These are phyloP conservation scores for Corymbia maculata DNA, from an alignment of 345 rosid genomes.

Conservation along the genomic window DNA sequence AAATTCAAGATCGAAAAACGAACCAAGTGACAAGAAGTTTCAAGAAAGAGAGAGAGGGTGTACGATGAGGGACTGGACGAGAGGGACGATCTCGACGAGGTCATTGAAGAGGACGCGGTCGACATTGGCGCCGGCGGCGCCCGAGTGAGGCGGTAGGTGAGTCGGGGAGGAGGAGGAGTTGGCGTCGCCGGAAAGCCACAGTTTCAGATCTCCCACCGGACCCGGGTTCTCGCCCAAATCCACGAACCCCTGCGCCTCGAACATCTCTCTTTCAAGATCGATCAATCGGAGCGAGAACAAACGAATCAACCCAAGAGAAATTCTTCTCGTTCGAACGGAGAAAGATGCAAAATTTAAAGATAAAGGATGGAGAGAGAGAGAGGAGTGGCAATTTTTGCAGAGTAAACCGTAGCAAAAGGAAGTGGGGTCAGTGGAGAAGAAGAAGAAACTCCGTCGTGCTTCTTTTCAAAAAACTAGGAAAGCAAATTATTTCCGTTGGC, in stretches of 20 bases:
- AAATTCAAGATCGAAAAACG: neutral
- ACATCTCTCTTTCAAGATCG: conserved; percentile 19
- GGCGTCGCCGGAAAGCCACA: conserved; percentile 53
- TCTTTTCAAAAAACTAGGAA: neutral
- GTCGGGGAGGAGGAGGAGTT: conserved; percentile 26
- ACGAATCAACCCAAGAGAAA: neutral
- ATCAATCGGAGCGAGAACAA: neutral
- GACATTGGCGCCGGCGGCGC: conserved; percentile 24
- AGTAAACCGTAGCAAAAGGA: neutral
- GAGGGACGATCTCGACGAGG: conserved; percentile 89
- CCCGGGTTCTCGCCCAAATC: conserved; percentile 57
- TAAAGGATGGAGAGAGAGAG: neutral
- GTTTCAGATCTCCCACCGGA: conserved; percentile 42
- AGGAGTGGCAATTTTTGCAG: neutral
- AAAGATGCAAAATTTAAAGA: neutral
- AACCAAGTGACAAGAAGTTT: neutral
- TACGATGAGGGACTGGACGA: conserved; percentile 87
- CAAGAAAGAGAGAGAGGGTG: neutral
- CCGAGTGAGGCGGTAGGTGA: conserved; percentile 18
- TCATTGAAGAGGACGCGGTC: conserved; percentile 76
- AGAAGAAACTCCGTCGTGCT: neutral
- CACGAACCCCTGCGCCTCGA: conserved; percentile 41
- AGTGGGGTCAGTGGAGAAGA: neutral
- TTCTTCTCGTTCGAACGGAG: neutral
- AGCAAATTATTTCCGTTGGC: neutral